Base-by-base conservation (phyloP, 2,329 filamentous ascomycete genomes). In the Cyphellophora attinorum region DNA sequence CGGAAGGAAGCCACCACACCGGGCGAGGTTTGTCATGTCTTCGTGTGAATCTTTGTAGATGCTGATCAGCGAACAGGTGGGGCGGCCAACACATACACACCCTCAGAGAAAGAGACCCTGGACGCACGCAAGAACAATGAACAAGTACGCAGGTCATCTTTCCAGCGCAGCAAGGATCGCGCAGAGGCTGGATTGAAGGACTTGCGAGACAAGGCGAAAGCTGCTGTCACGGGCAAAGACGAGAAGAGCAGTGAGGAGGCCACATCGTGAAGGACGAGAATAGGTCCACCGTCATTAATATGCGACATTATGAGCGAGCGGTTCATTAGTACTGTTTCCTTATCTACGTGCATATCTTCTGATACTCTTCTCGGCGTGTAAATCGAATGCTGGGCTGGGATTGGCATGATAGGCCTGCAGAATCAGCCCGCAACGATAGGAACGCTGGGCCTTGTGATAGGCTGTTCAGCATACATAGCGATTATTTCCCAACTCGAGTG, bases 161-260 rank as follows among this genome's bases (percentile, higher is more conserved):
- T 44, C 38, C 37, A 33, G 35, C 38, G 31, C 25, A 34, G 33
- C 34, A 42, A 38, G 16, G 45, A 42, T 23, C 46, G 50, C 29
- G 51, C 49, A 29, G 40, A 38, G 31, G 29, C 34, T 47, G 39
- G 49, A 35, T 46, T 54, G 23, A 60, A 61, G 49, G 64, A 63
- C 3, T 51, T 70, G 31, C 58, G 70, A 5, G 67, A 70, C 33
- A 71, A 68, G 51, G 70, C 67, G 27, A 74, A 71, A 57, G 69
- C 70, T 3, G 28, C 30, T 19, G n/a, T 47, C 12, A 33, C 33
- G 1, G 38, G 35, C 19, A 42, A 14, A 5, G 15, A 11, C 11
- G 31, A 28, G 8, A 27, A n/a, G 19, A 4, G 28, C 21, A 25
- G n/a, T 25, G 21, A 25, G 21, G 21, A 25, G n/a, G 21, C 21